Percentiles rank a stretch among this genome's conserved stretches.
Evolutionary conservation across 1,284 basidiomycete genomes (phyloP).

Genomic region (Ustilago crameri): DNA sequence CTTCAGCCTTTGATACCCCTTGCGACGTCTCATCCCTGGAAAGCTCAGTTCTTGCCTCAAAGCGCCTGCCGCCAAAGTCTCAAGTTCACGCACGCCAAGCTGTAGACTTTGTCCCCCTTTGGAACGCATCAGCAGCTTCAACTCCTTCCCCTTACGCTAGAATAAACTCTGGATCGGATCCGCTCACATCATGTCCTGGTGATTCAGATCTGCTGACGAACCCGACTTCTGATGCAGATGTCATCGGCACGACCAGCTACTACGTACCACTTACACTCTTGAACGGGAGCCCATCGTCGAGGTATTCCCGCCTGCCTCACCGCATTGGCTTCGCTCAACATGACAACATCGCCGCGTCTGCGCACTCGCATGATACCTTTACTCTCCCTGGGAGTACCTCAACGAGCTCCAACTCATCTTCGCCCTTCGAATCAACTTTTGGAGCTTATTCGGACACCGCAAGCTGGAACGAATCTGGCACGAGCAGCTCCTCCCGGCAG

Average conservation of each 20-base stretch:
- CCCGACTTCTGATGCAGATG: not conserved
- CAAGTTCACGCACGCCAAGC: not conserved
- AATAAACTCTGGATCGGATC: not conserved
- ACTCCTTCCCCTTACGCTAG: not conserved
- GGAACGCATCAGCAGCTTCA: constrained; percentile 22
- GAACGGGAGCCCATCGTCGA: not conserved
- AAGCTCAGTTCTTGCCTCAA: not conserved
- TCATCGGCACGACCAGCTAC: not conserved
- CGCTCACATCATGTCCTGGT: constrained; percentile 8
- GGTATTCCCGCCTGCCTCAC: not conserved
- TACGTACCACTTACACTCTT: constrained; percentile 23
- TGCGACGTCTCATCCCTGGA: constrained; percentile 3
- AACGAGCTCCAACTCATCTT: not conserved
- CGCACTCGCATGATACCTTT: no score
- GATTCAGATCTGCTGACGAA: constrained; percentile 7
- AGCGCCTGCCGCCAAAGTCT: not conserved
- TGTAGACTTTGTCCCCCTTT: constrained; percentile 25
- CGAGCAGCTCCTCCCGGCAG: constrained; percentile 15
- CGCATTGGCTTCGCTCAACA: not conserved
- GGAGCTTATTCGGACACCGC: not conserved
- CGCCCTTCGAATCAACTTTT: not conserved
- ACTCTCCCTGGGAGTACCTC: no score
- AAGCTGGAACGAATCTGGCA: constrained; percentile 11
- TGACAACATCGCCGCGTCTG: no score
- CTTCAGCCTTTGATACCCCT: constrained; percentile 3